Evolutionary conservation across 2,329 filamentous ascomycete genomes (phyloP).

Genomic region (Parastagonospora nodorum): DNA sequence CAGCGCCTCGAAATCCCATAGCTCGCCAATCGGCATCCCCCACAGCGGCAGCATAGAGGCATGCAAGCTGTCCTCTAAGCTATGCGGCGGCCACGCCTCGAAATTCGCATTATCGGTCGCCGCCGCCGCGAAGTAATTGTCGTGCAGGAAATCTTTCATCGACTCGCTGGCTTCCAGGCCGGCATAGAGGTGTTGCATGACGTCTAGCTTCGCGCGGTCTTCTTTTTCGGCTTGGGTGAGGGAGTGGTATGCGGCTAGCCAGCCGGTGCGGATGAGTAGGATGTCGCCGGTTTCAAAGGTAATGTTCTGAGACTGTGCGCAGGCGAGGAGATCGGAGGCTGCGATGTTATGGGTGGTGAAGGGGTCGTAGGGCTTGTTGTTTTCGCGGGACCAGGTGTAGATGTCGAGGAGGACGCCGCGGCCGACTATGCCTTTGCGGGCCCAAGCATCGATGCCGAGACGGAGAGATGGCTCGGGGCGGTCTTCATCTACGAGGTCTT

Average conservation of each 20-base stretch:
- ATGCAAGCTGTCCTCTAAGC: slow-evolving; percentile 23
- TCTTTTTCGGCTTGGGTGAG: slow-evolving; percentile 12
- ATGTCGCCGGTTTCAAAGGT: slow-evolving; percentile 36
- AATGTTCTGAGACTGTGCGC: slow-evolving; percentile 20
- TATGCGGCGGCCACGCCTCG: neutral
- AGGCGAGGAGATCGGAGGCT: slow-evolving; percentile 19
- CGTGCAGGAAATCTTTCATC: slow-evolving; percentile 84
- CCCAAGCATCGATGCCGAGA: slow-evolving; percentile 49
- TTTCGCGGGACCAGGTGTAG: slow-evolving; percentile 35
- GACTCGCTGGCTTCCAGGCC: slow-evolving; percentile 84
- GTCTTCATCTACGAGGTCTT: slow-evolving; percentile 18
- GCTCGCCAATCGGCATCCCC: slow-evolving; percentile 43
- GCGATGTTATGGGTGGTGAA: slow-evolving; percentile 27
- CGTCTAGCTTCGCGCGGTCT: slow-evolving; percentile 9
- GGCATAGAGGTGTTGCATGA: slow-evolving; percentile 30
- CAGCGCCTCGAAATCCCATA: slow-evolving; percentile 43
- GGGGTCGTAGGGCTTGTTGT: slow-evolving; percentile 22
- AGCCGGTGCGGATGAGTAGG: slow-evolving; percentile 37
- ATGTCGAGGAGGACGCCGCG: slow-evolving; percentile 61
- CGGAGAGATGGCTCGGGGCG: slow-evolving; percentile 24
- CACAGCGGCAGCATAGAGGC: slow-evolving; percentile 30
- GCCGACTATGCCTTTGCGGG: slow-evolving; percentile 61
- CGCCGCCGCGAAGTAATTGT: slow-evolving; percentile 48
- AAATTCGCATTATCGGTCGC: neutral
- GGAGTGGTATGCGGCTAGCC: slow-evolving; percentile 17